Percentiles rank a stretch among this genome's conserved stretches.
Conservation (phyloP, 495 filamentous ascomycete genomes). For the Lasiosphaeria miniovina region DNA sequence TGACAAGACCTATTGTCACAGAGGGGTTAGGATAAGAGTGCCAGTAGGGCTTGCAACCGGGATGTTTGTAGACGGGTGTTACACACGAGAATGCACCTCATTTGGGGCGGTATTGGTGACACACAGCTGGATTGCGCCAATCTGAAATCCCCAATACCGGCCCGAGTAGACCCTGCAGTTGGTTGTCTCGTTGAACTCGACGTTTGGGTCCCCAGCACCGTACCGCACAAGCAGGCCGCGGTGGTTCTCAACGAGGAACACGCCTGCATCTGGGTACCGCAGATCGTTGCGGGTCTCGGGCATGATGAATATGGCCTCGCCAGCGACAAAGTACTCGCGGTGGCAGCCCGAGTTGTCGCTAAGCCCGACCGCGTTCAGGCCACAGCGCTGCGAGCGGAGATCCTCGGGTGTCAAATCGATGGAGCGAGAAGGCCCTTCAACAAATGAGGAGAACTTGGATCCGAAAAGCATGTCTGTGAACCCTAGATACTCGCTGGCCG, state of each 20-base stretch:
- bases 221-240: constrained; percentile 10
- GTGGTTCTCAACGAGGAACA: constrained; percentile 15
- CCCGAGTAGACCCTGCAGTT: constrained; percentile 13
- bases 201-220: constrained; percentile 3
- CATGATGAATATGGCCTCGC: constrained; percentile 2
- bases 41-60: neutral
- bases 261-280: constrained; percentile 10
- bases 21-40: neutral
- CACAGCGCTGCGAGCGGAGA: neutral
- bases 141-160: constrained; percentile 5
- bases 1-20: constrained; percentile 1
- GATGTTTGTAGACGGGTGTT: neutral
- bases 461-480: constrained; percentile 12
- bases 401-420: constrained; percentile 3
- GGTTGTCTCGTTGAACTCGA: constrained; percentile 2
- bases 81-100: constrained; percentile 9
- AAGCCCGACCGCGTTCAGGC: neutral
- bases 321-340: constrained; percentile 15
- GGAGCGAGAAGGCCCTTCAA: neutral
- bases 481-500: constrained; percentile 7
- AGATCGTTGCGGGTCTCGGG: constrained; percentile 8
- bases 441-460: constrained; percentile 1
- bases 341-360: neutral
- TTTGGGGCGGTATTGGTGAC: constrained; percentile 6
- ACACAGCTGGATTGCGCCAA: constrained; percentile 13